Evolutionary conservation across 2,329 filamentous ascomycete species (phyloP), one percentile per base, ranked within the genome.

Genomic region (Colletotrichum gloeosporioides): DNA sequence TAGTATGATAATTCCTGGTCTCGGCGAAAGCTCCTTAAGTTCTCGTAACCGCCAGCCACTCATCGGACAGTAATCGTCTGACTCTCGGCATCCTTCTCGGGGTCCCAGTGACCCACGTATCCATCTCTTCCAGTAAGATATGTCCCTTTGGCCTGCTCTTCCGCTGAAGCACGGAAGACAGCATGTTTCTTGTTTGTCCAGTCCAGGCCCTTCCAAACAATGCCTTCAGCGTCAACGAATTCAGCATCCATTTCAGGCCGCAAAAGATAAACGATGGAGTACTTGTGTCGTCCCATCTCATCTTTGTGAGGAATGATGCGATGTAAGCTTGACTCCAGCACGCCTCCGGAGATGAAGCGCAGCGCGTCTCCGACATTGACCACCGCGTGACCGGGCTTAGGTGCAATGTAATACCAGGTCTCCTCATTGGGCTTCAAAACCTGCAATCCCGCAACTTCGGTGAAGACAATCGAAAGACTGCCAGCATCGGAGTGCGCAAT

Each of bases 171-270:
- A 15, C 69, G 69, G 53, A 79, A 79, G 7, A 79, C 63, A 2
- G 78, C 76, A 44, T 79, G 78, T 27, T 79, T 79, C 67, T 78
- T 71, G 57, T 79, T 79, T 36, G 78, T 77, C 78, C 78, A 79
- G 10, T 79, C 78, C n/a, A 78, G 71, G 18, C 78, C 77, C 16
- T 69, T 77, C 25, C 78, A 75, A 27, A 72, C 57, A 22, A 64
- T 67, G 3, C 78, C 78, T 13, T 79, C 78, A 6, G 73, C 57
- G 3, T 68, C 73, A 13, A 69, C 77, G 31, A 79, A 78, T 44
- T 77, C 76, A 12, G 76, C 77, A 22, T 79, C 78, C 44, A 79
- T 70, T 25, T 79, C 78, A 5, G 78, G 78, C 22, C 78, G 78
- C 32, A 80, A 32, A n/a, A 80, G 76, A 36, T 80, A 80, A 1